Evolutionary conservation across 73 alveolate genomes (phyloP), one percentile per base, ranked within the genome.

Genomic region (Paramecium octaurelia): DNA sequence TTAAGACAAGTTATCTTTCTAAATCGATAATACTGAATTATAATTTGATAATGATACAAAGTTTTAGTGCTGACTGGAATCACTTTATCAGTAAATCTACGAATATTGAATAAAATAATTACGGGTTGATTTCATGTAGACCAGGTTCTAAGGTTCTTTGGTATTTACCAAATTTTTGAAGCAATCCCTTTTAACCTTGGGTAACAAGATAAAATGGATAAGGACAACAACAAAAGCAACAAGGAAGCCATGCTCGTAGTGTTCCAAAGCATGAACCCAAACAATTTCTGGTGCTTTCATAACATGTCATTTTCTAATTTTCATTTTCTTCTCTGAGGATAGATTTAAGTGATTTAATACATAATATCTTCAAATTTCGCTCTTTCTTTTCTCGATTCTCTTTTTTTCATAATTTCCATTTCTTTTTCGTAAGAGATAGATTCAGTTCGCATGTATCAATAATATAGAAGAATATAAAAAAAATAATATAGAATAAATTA

Each of bases 81-180:
- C 4, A 76, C 89, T 35, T 43, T 11, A 1, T 76, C 89, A 16
- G 70, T 76, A 3, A 40, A 48, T 48, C 59, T 48, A 48, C 3
- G 12, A 48, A 48, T 48, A 12, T 12, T 48, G 7, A 48, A 48
- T 48, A 48, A 48, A 48, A 48, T 0, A 12, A 40, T 7, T 48
- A 36, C 59, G 93, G 93, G 27, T 88, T 88, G 7, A 88, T 80
- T 88, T 64, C 89, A 40, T 88, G 93, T 31, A 88, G 80, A 9
- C 93, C 93, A 69, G 93, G 93, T n/a, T 70, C 93, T 46, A 88
- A 70, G 8, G 86, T 80, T 88, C 44, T 88, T 69, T 88, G 50
- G 44, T 69, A 88, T 43, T 80, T 80, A 8, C 93, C 93, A 70
- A 88, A 88, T 36, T 70, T 88, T 84, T 88, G 58, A 6, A 38